Conservation (phyloP, 257 asterid genomes). For the Nicotiana knightiana region DNA sequence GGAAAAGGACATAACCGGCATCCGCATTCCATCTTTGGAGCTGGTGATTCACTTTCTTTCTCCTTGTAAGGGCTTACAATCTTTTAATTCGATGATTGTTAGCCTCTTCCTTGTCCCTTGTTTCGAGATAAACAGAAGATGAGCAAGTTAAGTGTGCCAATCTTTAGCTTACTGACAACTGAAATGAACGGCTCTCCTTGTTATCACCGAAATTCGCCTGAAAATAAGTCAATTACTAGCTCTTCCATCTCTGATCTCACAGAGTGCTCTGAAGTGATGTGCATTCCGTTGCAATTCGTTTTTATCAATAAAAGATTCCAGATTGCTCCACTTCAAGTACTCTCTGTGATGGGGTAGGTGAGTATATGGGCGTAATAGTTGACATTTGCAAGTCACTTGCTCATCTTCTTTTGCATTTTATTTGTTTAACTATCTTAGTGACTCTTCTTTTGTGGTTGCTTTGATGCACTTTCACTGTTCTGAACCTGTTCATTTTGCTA, state of each 20-base stretch:
- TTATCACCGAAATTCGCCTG: background rate
- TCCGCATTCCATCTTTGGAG: constrained; percentile 73
- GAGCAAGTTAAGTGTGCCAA: background rate
- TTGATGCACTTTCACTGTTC: background rate
- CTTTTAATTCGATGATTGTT: constrained; percentile 18
- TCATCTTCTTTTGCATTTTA: background rate
- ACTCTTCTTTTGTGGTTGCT: background rate
- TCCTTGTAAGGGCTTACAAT: constrained; percentile 56
- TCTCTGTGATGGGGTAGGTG: background rate
- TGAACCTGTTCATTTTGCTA: background rate
- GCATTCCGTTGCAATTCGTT: background rate
- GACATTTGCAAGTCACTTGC: background rate
- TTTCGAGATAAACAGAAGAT: background rate
- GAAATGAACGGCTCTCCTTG: background rate
- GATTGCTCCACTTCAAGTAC: background rate
- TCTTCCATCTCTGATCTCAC: background rate
- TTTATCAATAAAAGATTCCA: background rate
- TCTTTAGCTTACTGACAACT: background rate
- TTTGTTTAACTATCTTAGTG: background rate
- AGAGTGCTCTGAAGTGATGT: background rate
- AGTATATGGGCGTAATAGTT: background rate
- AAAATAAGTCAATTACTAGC: background rate
- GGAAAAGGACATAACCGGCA: constrained; percentile 67
- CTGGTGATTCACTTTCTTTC: constrained; percentile 92
- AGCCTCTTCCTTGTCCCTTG: background rate